Evolutionary conservation across 768 basidiomycete genomes (phyloP).

Genomic region (Termitomyces sp.): DNA sequence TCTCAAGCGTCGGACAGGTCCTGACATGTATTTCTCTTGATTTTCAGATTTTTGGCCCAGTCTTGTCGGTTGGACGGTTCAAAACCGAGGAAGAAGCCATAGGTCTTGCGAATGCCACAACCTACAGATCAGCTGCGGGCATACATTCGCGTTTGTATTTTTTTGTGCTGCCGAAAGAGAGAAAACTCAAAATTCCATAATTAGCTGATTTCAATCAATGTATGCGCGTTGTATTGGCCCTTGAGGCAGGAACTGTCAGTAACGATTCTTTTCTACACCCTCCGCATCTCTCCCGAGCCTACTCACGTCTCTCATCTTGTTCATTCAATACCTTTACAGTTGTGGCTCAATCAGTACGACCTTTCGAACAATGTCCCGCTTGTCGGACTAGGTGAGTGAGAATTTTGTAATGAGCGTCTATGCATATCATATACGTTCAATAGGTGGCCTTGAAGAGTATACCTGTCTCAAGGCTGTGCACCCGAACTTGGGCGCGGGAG

Average conservation of each 20-base stretch:
- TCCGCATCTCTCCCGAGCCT: not conserved
- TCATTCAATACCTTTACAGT: conserved; percentile 33
- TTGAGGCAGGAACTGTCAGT: conserved; percentile 87
- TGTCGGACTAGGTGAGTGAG: conserved; percentile 71
- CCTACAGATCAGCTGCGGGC: conserved; percentile 89
- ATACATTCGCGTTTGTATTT: conserved; percentile 65
- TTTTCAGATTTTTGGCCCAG: conserved; percentile 89
- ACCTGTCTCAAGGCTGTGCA: conserved; percentile 80
- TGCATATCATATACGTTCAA: not conserved
- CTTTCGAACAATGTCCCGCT: conserved; percentile 85
- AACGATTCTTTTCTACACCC: not conserved
- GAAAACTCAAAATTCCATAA: conserved; percentile 11
- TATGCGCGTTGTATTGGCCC: conserved; percentile 79
- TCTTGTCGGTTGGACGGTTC: conserved; percentile 80
- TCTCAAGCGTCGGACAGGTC: not conserved
- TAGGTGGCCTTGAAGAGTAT: conserved; percentile 80
- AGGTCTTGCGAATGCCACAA: conserved; percentile 79
- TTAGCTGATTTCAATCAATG: conserved; percentile 81
- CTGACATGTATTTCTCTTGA: too few species aligned
- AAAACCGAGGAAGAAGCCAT: conserved; percentile 87
- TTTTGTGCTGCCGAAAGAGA: not conserved
- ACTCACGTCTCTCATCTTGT: not conserved
- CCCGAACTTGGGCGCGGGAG: conserved; percentile 83
- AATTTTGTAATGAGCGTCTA: not conserved
- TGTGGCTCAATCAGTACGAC: conserved; percentile 93